Conservation (phyloP, 2,329 filamentous ascomycete species). For the Boeremia lycopersici region DNA sequence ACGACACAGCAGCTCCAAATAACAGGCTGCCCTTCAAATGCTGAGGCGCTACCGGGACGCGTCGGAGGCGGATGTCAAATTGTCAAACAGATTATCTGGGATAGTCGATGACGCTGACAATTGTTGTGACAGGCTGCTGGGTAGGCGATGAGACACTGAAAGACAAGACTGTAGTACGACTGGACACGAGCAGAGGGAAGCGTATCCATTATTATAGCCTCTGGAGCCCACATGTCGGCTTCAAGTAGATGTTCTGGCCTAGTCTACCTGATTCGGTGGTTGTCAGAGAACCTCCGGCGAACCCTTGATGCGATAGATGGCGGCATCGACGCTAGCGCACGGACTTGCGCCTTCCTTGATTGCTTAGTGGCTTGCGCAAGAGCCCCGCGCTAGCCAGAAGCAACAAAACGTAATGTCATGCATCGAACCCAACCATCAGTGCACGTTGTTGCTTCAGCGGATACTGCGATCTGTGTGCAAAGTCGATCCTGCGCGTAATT, state of each 20-base stretch:
- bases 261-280: slow-evolving; percentile 17
- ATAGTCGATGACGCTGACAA: slow-evolving; percentile 18
- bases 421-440: slow-evolving; percentile 29
- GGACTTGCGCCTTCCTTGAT: neutral
- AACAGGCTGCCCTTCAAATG: slow-evolving; percentile 16
- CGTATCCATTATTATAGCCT: slow-evolving; percentile 24
- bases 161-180: neutral
- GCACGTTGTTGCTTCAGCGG: slow-evolving; percentile 26
- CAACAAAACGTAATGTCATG: slow-evolving; percentile 25
- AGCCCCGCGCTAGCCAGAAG: slow-evolving; percentile 25
- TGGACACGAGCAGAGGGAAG: slow-evolving; percentile 3
- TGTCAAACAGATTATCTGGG: slow-evolving; percentile 18
- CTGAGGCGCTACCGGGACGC: slow-evolving; percentile 18
- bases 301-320: slow-evolving; percentile 23
- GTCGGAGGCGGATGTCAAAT: slow-evolving; percentile 17
- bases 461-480: slow-evolving; percentile 26
- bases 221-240: slow-evolving; percentile 17
- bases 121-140: slow-evolving; percentile 4
- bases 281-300: slow-evolving; percentile 17
- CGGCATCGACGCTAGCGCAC: slow-evolving; percentile 21
- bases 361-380: neutral
- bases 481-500: slow-evolving; percentile 25
- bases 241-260: slow-evolving; percentile 11
- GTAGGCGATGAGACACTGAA: slow-evolving; percentile 1
- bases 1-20: slow-evolving; percentile 2